phyloP scores from a whole-genome alignment of 1,139 yeast species.

The Kodamaea ohmeri region DNA sequence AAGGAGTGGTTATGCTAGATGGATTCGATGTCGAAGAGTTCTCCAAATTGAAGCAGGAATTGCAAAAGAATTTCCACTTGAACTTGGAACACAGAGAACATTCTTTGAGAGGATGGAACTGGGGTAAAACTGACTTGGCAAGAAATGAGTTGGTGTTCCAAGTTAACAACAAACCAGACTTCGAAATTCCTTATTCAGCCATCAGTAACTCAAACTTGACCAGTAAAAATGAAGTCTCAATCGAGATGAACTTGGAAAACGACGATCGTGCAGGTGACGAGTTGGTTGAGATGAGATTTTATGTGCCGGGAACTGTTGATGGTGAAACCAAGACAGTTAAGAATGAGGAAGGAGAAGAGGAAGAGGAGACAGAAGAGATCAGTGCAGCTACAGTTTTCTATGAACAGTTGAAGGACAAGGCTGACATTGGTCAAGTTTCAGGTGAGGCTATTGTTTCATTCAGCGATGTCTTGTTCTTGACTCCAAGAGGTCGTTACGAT shows the following conservation, averaged over 20 bases:
- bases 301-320: conserved; percentile 77
- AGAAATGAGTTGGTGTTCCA: conserved; percentile 86
- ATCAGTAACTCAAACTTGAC: conserved; percentile 88
- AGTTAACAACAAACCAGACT: conserved; percentile 83
- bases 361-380: conserved; percentile 48
- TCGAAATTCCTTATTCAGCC: conserved; percentile 81
- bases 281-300: conserved; percentile 89
- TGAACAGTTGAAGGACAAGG: conserved; percentile 88
- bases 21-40: conserved; percentile 88
- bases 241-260: conserved; percentile 71
- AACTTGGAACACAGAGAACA: conserved; percentile 83
- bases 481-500: conserved; percentile 98
- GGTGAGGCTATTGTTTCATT: conserved; percentile 97
- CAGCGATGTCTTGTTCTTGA: conserved; percentile 84
- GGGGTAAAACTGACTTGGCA: conserved; percentile 95
- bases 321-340: conserved; percentile 38
- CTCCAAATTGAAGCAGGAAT: conserved; percentile 74
- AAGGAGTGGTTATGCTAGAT: conserved; percentile 83
- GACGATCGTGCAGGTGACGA: conserved; percentile 86
- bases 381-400: conserved; percentile 83
- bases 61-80: conserved; percentile 72
- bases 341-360: conserved; percentile 33
- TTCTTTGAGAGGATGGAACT: conserved; percentile 96
- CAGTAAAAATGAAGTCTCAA: conserved; percentile 89
- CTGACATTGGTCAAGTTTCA: conserved; percentile 93